Base-by-base conservation (phyloP, 441 rosid genomes). In the Brassica hybrid region DNA sequence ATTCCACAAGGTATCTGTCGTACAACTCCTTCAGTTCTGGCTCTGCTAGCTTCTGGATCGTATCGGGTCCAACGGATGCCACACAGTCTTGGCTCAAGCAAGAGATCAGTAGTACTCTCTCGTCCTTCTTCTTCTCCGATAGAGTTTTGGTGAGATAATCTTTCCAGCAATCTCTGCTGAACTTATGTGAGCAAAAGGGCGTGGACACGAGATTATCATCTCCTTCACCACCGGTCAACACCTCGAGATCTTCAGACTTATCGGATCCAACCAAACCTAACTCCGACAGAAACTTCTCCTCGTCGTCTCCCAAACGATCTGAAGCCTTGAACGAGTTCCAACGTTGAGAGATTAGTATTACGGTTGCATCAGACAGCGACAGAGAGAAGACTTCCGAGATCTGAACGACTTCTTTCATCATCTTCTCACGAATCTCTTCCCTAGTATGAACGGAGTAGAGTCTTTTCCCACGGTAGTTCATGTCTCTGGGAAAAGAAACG, bases 151-250 rank as follows among this genome's bases (percentile, higher is more conserved):
- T 32, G 54, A 78, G 63, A 21, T 72, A 58, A 1, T 45, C 43
- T 7, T 67, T 72, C 81, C 81, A 78, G 64, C 30, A 48, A 18
- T 16, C 45, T 19, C 4, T 45, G 17, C 43, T n/a, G 41, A 58
- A 72, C 30, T 72, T 72, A 61, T 77, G 81, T 11, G 76, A 48
- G 14, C 81, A 72, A 45, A 72, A 77, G 1, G 81, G 76, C 1
- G 81, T 72, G 12, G 76, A 77, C 73, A 59, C 14, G 18, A 76
- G 23, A 61, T 5, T 3, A 23, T 27, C 1, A 21, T 56, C 59
- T 4, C 57, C 70, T 27, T 7, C n/a, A 38, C 14, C 71, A 38
- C 14, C 71, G 43, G 7, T 3, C 34, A 21, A 21, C 2, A 14
- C 4, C 45, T 21, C 41, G 34, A 3, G 14, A 19, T 21, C 43